Conservation (phyloP, 805 yeast genomes). For the Barnettozyma californica region DNA sequence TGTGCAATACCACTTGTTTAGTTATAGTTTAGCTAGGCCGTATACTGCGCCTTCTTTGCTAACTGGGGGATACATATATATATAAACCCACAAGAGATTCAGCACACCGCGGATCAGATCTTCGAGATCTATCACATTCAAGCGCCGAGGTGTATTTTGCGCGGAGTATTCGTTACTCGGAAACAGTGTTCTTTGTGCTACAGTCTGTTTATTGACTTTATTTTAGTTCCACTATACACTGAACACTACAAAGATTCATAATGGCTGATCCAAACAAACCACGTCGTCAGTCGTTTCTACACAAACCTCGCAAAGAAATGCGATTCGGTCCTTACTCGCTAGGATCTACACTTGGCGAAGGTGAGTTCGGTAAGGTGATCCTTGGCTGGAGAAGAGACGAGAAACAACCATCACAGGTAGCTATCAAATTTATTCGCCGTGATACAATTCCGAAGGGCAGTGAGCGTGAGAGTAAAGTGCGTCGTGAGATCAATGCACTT, state of each 20-base stretch:
- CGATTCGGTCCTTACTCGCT: conserved; percentile 86
- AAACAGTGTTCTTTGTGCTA: neutral
- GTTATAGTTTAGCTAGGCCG: neutral
- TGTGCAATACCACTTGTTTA: neutral
- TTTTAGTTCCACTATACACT: neutral
- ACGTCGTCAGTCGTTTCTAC: conserved; percentile 26
- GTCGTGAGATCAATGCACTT: conserved; percentile 88
- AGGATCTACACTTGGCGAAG: conserved; percentile 95
- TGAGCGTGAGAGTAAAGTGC: conserved; percentile 82
- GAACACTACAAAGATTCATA: neutral
- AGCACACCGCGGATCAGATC: neutral
- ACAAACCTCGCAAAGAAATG: conserved; percentile 52
- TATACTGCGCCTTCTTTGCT: neutral
- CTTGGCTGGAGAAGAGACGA: conserved; percentile 93
- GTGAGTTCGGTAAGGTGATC: conserved; percentile 97
- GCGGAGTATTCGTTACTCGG: neutral
- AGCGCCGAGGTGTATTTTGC: neutral
- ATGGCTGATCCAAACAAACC: conserved; percentile 5
- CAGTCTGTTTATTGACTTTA: neutral
- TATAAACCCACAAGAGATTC: neutral
- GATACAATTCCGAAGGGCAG: conserved; percentile 84
- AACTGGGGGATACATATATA: no score
- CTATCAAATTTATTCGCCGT: conserved; percentile 85
- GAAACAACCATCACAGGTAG: conserved; percentile 66
- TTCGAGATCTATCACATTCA: neutral